Percentiles rank a stretch among this genome's conserved stretches.
Evolutionary conservation across 306 rosid species (phyloP).

Genomic region (Acacia melanoxylon): DNA sequence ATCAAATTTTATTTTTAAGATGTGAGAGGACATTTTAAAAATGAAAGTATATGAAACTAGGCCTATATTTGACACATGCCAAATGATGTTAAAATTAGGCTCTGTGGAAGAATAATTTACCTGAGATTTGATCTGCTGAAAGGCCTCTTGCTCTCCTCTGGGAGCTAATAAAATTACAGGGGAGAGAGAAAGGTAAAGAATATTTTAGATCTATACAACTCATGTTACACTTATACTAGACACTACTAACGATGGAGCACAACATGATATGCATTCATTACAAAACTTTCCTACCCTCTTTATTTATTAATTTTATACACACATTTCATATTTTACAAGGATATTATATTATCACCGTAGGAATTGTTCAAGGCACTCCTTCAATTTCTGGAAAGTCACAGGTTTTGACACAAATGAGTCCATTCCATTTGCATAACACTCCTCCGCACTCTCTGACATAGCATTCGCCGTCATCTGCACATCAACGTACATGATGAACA

Average conservation of each 20-base stretch:
- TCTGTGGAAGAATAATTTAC: not conserved
- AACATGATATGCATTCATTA: constrained; percentile 41
- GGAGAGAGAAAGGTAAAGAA: not conserved
- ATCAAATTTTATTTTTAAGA: too few species aligned
- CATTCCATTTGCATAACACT: constrained; percentile 84
- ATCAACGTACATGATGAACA: constrained; percentile 12
- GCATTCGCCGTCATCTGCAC: constrained; percentile 94
- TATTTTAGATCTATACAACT: constrained; percentile 42
- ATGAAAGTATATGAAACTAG: not conserved
- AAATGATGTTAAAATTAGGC: not conserved
- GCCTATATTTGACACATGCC: not conserved
- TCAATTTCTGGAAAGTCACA: constrained; percentile 71
- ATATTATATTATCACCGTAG: constrained; percentile 38
- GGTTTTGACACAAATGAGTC: constrained; percentile 90
- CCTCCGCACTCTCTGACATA: constrained; percentile 85
- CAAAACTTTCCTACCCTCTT: constrained; percentile 65
- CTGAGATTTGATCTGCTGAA: not conserved
- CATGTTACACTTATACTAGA: constrained; percentile 22
- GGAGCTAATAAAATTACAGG: not conserved
- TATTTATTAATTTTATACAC: constrained; percentile 30
- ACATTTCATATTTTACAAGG: constrained; percentile 53
- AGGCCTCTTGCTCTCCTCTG: constrained; percentile 28
- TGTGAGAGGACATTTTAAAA: not conserved
- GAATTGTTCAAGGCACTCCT: constrained; percentile 60
- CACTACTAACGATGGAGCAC: constrained; percentile 24